phyloP scores from a whole-genome alignment of 306 rosid species.

The Medicago ruthenica region DNA sequence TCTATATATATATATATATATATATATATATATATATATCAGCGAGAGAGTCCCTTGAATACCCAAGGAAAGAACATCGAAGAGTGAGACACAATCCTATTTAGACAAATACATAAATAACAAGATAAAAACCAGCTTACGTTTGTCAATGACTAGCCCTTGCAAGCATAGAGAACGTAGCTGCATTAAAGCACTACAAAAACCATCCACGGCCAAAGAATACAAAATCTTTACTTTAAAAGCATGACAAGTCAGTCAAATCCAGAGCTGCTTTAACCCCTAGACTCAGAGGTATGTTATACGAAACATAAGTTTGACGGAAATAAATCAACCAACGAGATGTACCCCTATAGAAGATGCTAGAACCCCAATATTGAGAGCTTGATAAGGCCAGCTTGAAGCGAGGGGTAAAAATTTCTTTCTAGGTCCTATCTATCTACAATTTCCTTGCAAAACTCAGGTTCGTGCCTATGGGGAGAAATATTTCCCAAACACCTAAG shows the following conservation, averaged over 20 bases:
- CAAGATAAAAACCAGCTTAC: no score
- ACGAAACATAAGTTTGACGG: no score
- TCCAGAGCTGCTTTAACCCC: no score
- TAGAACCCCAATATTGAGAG: not conserved
- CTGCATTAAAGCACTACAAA: no score
- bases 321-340: no score
- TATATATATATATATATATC: not conserved
- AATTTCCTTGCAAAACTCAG: not conserved
- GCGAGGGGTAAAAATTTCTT: not conserved
- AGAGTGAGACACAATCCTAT: not conserved
- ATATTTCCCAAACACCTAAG: not conserved
- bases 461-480: not conserved
- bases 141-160: not conserved
- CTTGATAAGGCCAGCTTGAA: not conserved
- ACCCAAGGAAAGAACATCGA: conserved; percentile 1
- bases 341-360: not conserved
- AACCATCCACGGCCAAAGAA: no score
- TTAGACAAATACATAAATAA: not conserved
- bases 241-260: no score
- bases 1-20: no score
- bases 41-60: not conserved
- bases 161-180: no score
- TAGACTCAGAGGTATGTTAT: no score
- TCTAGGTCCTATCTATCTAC: not conserved
- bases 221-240: no score